These are phyloP conservation scores for Senna siamea DNA, from an alignment of 306 rosid species.

Conservation along the genomic window DNA sequence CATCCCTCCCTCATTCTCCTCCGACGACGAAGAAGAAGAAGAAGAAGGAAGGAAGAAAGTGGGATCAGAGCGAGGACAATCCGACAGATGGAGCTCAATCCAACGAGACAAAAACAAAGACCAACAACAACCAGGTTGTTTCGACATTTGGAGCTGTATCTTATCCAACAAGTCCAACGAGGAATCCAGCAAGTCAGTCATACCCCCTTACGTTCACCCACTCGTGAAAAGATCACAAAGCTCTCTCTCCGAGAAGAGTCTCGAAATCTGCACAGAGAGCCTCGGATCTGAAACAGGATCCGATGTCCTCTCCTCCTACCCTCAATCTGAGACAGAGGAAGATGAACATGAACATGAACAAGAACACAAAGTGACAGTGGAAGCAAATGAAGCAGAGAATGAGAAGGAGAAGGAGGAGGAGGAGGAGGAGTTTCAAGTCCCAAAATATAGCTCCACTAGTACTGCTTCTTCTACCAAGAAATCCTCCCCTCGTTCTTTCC, in stretches of 20 bases:
- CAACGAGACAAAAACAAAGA: conserved; percentile 37
- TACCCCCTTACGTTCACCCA: conserved; percentile 72
- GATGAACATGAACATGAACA: conserved; percentile 23
- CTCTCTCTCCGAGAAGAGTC: conserved; percentile 59
- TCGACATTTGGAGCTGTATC: conserved; percentile 66
- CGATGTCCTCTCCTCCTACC: conserved; percentile 58
- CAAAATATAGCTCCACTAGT: conserved; percentile 20
- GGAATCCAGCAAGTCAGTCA: too few species aligned
- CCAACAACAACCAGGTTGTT: background rate
- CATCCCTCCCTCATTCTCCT: conserved; percentile 5
- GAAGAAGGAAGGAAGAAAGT: conserved; percentile 24
- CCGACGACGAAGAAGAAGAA: too few species aligned
- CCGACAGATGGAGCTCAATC: conserved; percentile 45
- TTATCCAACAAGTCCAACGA: conserved; percentile 46
- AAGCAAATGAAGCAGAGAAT: background rate
- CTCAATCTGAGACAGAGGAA: conserved; percentile 47
- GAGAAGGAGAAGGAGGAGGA: too few species aligned
- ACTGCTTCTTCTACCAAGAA: conserved; percentile 29
- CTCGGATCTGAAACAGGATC: conserved; percentile 95
- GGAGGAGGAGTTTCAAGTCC: conserved; percentile 38
- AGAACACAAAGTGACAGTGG: conserved; percentile 28
- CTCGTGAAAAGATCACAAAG: conserved; percentile 61
- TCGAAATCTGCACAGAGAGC: conserved; percentile 77
- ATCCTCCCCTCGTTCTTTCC: conserved; percentile 44
- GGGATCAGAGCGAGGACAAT: background rate